Evolutionary conservation across 1,284 basidiomycete species (phyloP).

Genomic region (Tetrapyrgos nigripes): DNA sequence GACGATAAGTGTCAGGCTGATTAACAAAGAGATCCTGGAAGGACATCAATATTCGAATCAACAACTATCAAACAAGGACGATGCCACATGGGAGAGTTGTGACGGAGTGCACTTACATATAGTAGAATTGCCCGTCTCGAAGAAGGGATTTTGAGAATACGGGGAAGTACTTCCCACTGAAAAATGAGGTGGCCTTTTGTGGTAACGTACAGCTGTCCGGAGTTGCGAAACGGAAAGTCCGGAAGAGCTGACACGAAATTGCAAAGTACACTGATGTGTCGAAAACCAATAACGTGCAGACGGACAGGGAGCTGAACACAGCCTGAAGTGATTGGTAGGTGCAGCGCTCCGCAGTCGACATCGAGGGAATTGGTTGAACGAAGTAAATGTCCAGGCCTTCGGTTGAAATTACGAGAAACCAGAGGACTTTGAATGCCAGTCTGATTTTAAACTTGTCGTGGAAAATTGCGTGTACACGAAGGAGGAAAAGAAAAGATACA

Average conservation of each 20-base stretch:
- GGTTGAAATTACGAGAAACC: neutral
- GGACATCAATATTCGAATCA: neutral
- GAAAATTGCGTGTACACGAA: neutral
- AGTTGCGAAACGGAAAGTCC: neutral
- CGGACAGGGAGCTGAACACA: neutral
- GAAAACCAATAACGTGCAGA: neutral
- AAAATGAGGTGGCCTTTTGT: neutral
- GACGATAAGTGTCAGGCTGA: neutral
- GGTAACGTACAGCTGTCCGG: neutral
- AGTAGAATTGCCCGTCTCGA: neutral
- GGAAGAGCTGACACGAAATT: neutral
- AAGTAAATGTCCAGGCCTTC: neutral
- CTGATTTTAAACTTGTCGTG: neutral
- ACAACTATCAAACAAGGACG: neutral
- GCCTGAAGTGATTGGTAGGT: neutral
- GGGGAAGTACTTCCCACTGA: neutral
- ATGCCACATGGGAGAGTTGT: neutral
- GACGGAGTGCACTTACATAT: neutral
- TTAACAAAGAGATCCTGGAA: neutral
- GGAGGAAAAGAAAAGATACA: neutral
- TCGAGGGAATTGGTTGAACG: neutral
- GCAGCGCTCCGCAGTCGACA: neutral
- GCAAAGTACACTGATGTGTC: neutral
- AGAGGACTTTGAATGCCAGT: neutral
- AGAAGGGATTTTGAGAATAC: neutral